phyloP scores from a whole-genome alignment of 768 basidiomycete genomes.

The Cyathus striatus region DNA sequence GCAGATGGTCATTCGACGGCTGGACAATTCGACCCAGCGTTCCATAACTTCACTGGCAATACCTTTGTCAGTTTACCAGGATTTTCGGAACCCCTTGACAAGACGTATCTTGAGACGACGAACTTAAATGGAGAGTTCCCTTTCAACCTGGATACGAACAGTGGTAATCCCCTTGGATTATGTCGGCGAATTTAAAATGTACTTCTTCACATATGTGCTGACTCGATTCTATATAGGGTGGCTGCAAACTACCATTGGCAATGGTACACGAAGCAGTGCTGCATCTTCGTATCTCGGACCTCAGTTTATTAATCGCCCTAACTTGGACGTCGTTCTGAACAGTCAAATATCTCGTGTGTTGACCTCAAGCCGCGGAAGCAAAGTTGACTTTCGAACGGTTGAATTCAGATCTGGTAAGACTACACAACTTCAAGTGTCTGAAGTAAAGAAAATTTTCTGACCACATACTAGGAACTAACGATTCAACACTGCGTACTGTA shows the following conservation, averaged over 20 bases:
- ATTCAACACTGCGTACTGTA: slow-evolving; percentile 1
- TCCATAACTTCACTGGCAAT: slow-evolving; percentile 20
- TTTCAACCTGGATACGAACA: slow-evolving; percentile 30
- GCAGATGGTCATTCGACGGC: slow-evolving; percentile 22
- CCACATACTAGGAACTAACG: neutral
- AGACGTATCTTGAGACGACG: slow-evolving; percentile 18
- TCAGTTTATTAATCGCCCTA: slow-evolving; percentile 13
- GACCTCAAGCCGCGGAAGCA: no score
- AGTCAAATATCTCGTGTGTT: slow-evolving; percentile 11
- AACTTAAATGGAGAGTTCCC: slow-evolving; percentile 23
- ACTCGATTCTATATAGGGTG: slow-evolving; percentile 15
- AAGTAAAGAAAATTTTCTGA: no score
- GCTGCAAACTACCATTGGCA: slow-evolving; percentile 11
- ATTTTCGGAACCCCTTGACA: slow-evolving; percentile 17
- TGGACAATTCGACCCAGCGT: slow-evolving; percentile 22
- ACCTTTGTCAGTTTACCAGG: slow-evolving; percentile 19
- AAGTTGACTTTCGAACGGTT: no score
- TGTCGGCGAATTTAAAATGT: slow-evolving; percentile 11
- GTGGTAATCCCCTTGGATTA: slow-evolving; percentile 26
- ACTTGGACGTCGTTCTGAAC: slow-evolving; percentile 17
- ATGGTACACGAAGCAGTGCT: slow-evolving; percentile 15
- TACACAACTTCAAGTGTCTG: no score
- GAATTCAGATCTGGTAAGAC: no score
- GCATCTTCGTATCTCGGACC: slow-evolving; percentile 21
- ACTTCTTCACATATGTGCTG: neutral